phyloP scores from a whole-genome alignment of 1,284 basidiomycete genomes.

The Takashimella tepidaria region DNA sequence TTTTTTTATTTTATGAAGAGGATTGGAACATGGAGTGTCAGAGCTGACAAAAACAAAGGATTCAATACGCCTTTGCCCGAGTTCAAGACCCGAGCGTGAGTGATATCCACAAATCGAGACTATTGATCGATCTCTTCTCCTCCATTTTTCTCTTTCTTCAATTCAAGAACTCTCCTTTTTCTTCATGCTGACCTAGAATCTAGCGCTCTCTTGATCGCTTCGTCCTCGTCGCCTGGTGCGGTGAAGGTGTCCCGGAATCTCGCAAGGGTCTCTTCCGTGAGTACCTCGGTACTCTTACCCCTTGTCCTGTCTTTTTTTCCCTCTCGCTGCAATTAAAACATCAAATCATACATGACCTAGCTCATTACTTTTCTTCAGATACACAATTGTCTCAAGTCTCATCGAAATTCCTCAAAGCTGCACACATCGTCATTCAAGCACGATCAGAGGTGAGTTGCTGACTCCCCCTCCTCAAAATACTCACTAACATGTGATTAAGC shows the following conservation, averaged over 20 bases:
- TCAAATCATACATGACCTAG: neutral
- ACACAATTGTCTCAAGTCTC: conserved; percentile 79
- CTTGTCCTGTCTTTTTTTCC: neutral
- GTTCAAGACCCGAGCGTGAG: conserved; percentile 81
- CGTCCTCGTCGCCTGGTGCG: conserved; percentile 87
- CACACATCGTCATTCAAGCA: conserved; percentile 87
- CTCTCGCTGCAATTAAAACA: too few species aligned
- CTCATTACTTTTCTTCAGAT: conserved; percentile 42
- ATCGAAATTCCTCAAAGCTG: conserved; percentile 66
- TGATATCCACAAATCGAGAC: too few species aligned
- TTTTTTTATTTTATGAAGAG: too few species aligned
- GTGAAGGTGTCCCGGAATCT: conserved; percentile 87
- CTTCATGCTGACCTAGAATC: neutral
- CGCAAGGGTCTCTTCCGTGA: conserved; percentile 85
- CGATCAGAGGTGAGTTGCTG: conserved; percentile 67
- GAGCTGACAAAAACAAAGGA: conserved; percentile 51
- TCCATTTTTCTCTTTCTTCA: too few species aligned
- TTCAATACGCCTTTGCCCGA: conserved; percentile 88
- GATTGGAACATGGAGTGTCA: neutral
- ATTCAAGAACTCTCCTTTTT: too few species aligned
- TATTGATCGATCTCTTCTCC: too few species aligned
- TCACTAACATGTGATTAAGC: conserved; percentile 51
- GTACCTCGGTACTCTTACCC: too few species aligned
- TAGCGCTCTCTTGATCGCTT: conserved; percentile 86
- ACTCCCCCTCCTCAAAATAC: neutral